Conservation (phyloP, 2,329 filamentous ascomycete genomes). For the Alternaria novae-zelandiae region DNA sequence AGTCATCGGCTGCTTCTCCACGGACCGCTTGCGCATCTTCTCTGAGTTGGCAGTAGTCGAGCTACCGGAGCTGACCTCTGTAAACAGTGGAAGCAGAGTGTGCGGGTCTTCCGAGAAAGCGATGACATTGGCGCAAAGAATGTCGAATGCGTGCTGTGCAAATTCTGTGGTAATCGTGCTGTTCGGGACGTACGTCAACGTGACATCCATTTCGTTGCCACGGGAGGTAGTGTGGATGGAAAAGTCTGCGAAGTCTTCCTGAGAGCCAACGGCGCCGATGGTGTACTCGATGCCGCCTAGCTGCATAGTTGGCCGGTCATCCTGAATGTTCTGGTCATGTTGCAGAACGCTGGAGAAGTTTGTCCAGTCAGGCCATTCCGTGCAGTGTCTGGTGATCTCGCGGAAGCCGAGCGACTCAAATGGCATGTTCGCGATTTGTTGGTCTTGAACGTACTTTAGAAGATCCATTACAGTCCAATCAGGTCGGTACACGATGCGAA, state of each 20-base stretch:
- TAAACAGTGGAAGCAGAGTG: constrained; percentile 33
- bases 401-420: constrained; percentile 45
- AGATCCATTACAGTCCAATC: constrained; percentile 48
- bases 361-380: constrained; percentile 47
- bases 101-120: constrained; percentile 38
- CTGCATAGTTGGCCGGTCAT: constrained; percentile 56
- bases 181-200: constrained; percentile 41
- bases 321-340: constrained; percentile 42
- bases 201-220: constrained; percentile 34
- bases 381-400: constrained; percentile 44
- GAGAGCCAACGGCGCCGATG: constrained; percentile 36
- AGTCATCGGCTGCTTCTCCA: constrained; percentile 30
- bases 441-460: constrained; percentile 50
- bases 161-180: constrained; percentile 60
- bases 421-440: constrained; percentile 51
- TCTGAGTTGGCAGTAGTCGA: constrained; percentile 32
- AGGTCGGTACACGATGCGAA: constrained; percentile 46
- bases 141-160: constrained; percentile 55
- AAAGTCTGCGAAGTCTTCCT: constrained; percentile 45
- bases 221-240: constrained; percentile 37
- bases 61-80: constrained; percentile 33
- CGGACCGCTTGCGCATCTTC: constrained; percentile 28
- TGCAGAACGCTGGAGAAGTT: constrained; percentile 45
- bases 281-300: constrained; percentile 47
- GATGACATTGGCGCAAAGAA: constrained; percentile 36